phyloP scores from a whole-genome alignment of 805 yeast genomes.

The Nakazawaea anatomiae region DNA sequence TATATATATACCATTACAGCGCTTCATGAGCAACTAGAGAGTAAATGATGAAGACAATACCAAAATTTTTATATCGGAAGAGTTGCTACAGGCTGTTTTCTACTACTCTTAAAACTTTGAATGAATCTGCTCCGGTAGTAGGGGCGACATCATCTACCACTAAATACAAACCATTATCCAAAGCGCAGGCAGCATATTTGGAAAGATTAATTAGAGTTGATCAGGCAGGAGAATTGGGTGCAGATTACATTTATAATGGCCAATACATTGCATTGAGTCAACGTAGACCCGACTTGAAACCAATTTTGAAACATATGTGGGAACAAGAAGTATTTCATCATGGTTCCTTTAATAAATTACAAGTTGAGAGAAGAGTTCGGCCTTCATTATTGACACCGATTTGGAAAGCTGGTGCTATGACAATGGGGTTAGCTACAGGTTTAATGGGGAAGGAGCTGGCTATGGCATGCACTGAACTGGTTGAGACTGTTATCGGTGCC shows the following conservation, averaged over 20 bases:
- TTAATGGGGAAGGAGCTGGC: slow-evolving; percentile 90
- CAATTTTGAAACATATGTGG: slow-evolving; percentile 93
- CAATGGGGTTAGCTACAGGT: slow-evolving; percentile 85
- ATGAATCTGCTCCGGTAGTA: neutral
- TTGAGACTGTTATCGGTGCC: slow-evolving; percentile 95
- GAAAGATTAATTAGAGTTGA: slow-evolving; percentile 83
- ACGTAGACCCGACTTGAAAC: slow-evolving; percentile 69
- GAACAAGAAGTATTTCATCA: slow-evolving; percentile 94
- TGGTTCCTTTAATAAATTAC: slow-evolving; percentile 73
- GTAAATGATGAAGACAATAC: no score
- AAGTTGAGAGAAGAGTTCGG: slow-evolving; percentile 71
- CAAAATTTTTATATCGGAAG: neutral
- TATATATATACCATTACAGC: no score
- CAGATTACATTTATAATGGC: slow-evolving; percentile 87
- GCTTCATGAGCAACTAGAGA: no score
- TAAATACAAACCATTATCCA: slow-evolving; percentile 7
- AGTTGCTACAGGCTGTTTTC: neutral
- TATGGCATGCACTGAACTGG: slow-evolving; percentile 99
- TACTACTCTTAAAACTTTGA: neutral
- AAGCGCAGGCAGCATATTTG: slow-evolving; percentile 63
- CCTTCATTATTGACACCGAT: slow-evolving; percentile 89
- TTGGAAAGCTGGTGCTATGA: slow-evolving; percentile 89
- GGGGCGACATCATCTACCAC: neutral
- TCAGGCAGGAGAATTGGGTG: slow-evolving; percentile 98
- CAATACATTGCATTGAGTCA: slow-evolving; percentile 73